Base-by-base conservation (phyloP, 495 filamentous ascomycete species). In the Xylaria flabelliformis region DNA sequence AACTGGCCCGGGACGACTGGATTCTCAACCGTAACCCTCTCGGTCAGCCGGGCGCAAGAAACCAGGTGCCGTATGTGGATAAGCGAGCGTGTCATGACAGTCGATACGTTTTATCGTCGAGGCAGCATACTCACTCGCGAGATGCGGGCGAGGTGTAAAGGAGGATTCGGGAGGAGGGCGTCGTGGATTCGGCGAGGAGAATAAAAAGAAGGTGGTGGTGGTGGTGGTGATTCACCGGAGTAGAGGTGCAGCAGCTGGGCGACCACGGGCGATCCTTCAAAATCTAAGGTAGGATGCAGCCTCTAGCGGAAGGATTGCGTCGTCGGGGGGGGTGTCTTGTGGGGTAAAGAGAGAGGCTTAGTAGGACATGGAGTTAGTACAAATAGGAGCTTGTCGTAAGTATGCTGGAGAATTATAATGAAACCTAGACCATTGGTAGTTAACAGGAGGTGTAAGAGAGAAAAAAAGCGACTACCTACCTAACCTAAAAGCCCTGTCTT, bases 61-160 rank as follows among this genome's bases (percentile, higher is more conserved):
- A 75, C 69, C 75, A 76, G 61, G 63, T 73, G 71, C 74, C 68
- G 74, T 71, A 76, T 56, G 71, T 64, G 64, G 44, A 69, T 65
- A 51, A 55, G 55, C 56, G 61, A 72, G 69, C 66, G 51, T 74
- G 75, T 77, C 75, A 77, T 79, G 77, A 76, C 77, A 79, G 67
- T 65, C 51, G 50, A 51, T 39, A 9, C 48, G 51, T 8, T 55
- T 68, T 64, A 73, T 21, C 46, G 24, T 53, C 55, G 21, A 13
- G 56, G n/a, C 32, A 64, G 56, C 70, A 72, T 67, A 44, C 44
- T 69, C 55, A 67, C 73, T 68, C 34, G 44, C 62, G 51, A 26
- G 53, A 64, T 9, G 70, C 63, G 70, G 42, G 51, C 32, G 50
- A 67, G n/a, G 51, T 19, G 53, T 41, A 41, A 41, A 39, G 32